Base-by-base conservation (phyloP, 768 basidiomycete genomes). In the Porphyrellus cyaneotinctus region DNA sequence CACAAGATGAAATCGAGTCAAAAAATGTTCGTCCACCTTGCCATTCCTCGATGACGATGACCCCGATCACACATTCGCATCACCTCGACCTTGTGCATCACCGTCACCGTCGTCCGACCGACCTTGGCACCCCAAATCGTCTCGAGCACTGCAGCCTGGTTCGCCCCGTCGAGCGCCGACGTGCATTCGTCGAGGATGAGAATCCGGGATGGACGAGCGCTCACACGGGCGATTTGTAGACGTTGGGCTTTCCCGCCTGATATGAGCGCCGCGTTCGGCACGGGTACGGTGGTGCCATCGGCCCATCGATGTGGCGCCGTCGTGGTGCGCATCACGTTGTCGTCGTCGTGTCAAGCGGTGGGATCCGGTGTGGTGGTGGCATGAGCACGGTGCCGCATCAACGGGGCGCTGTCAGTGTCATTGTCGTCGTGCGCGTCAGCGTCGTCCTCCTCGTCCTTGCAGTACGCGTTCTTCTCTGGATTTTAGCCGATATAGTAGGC, bases 181-280 rank as follows among this genome's bases (percentile, higher is more conserved):
- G 95, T 98, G 65, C 94, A 97, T 66, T 98, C 95, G 66, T 97
- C 95, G 49, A 97, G 74, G 32, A 97, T 84, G 42, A 97, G 75
- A 14, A 97, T 80, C 41, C 77, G 79, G 0, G 84, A 75, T 0
- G 82, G 79, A 31, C 89, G 77, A 2, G 85, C 87, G n/a, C 97
- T 79, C 0, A 95, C 92, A 7, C 95, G 81, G 0, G 95, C 95
- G 60, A 98, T 93, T 66, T 89, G 87, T 17, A 97, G 74, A 8
- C 95, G 81, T 72, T 98, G 95, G 1, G 91, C 93, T 64, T 98
- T 95, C 1, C 95, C 95, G 18, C 95, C 95, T 0, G 92, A 95
- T 52, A 98, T 81, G 38, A 93, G 77, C n/a, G 80, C 73, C 0
- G 91, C 95, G 68, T 95, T 95, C 74, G n/a, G n/a, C n/a, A n/a